Evolutionary conservation across 345 rosid species (phyloP).

Genomic region (Crucihimalaya himalaica): DNA sequence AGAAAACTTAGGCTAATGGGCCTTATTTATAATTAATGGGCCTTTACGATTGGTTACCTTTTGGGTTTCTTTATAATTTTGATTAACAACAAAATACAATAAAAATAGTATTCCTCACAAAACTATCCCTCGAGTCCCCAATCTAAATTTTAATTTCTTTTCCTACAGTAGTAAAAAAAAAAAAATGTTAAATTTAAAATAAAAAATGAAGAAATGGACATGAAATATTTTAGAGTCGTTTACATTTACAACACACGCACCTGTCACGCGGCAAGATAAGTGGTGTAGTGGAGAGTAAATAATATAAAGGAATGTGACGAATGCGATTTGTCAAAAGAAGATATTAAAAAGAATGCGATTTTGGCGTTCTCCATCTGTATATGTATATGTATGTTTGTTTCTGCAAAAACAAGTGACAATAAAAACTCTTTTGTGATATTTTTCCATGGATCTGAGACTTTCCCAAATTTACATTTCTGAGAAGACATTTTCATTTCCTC

Average conservation of each 20-base stretch:
- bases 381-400: not conserved
- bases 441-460: slow-evolving; percentile 29
- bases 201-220: not conserved
- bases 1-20: not conserved
- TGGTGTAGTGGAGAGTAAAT: not conserved
- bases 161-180: too few species aligned
- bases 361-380: slow-evolving; percentile 30
- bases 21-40: slow-evolving; percentile 14
- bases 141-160: too few species aligned
- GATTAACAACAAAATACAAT: too few species aligned
- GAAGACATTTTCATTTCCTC: not conserved
- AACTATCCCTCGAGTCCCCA: too few species aligned
- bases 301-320: not conserved
- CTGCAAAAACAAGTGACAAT: slow-evolving; percentile 25
- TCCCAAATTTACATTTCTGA: not conserved
- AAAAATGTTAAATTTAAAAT: too few species aligned
- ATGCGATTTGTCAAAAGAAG: slow-evolving; percentile 11
- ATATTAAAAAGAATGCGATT: not conserved
- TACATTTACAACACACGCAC: not conserved
- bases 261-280: slow-evolving; percentile 8
- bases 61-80: not conserved
- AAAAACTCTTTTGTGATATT: not conserved
- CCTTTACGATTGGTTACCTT: not conserved
- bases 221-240: not conserved
- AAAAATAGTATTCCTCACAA: too few species aligned